These are phyloP conservation scores for Nitzschia sp. DNA, from an alignment of 108 stramenopile species.

Conservation along the genomic window DNA sequence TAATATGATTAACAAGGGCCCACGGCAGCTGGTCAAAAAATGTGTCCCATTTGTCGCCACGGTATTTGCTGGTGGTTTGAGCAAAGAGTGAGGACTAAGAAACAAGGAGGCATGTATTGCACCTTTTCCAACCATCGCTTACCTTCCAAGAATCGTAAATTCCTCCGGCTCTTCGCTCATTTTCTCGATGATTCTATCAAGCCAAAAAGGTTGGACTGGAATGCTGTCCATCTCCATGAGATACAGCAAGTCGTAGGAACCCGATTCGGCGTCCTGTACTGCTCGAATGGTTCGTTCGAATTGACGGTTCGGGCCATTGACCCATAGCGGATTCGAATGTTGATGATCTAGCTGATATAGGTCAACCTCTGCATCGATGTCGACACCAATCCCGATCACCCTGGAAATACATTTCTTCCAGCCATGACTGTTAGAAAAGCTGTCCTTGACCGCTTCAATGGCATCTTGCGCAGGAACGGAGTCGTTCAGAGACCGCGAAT, in stretches of 20 bases:
- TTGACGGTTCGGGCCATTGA: constrained; percentile 78
- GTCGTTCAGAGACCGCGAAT: constrained; percentile 64
- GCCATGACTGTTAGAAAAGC: constrained; percentile 62
- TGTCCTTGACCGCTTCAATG: constrained; percentile 56
- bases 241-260: constrained; percentile 68
- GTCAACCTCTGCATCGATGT: constrained; percentile 56
- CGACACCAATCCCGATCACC: constrained; percentile 64
- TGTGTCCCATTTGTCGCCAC: constrained; percentile 71
- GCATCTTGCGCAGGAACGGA: constrained; percentile 29
- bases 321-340: constrained; percentile 65
- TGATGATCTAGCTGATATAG: constrained; percentile 51
- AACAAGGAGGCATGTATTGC: too few relatives aligned
- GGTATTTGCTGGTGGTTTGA: constrained; percentile 42
- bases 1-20: constrained; percentile 62
- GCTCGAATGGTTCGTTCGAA: constrained; percentile 69
- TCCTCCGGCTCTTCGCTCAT: constrained; percentile 45
- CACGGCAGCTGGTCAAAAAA: constrained; percentile 67
- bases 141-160: constrained; percentile 74
- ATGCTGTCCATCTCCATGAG: constrained; percentile 73
- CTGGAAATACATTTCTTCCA: constrained; percentile 67
- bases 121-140: constrained; percentile 23
- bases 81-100: too few relatives aligned
- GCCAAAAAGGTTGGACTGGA: constrained; percentile 65
- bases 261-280: constrained; percentile 65
- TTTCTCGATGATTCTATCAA: constrained; percentile 59